Base-by-base conservation (phyloP, 441 rosid genomes). In the Metrosideros polymorpha region DNA sequence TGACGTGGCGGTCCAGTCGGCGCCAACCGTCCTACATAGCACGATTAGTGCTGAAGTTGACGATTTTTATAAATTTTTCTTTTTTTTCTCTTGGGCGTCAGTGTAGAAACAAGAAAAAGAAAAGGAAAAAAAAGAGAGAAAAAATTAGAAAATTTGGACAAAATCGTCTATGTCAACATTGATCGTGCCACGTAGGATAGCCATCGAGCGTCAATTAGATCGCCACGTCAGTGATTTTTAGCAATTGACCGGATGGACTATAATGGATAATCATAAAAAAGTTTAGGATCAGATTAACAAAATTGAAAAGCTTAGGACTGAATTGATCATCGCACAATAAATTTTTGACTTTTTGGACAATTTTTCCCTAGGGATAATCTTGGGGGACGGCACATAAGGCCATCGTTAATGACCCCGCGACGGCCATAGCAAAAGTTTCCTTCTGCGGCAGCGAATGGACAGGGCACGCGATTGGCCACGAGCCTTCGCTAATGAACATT, bases 171-270 rank as follows among this genome's bases (percentile, higher is more conserved):
- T 14, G 10, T 7, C 19, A 59, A 17, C 9, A 59, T 0, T 0
- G 4, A 0, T 3, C 0, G 0, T 3, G 22, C 1, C 32, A 59
- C 6, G 15, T 29, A 59, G 1, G 8, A 29, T 0, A 2, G 19
- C 0, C 0, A 5, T 0, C 15, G 15, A 4, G 15, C 15, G 15
- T 3, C 15, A 15, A 12, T 51, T 17, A 6, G 2, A 51, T 51
- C 7, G 3, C 4, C 1, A 32, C 1, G 0, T 63, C 0, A 2
- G 3, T 32, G 22, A 17, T 63, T 30, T 63, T 1, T 19, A 8
- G 0, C 4, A 63, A 32, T 63, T 63, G 30, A 32, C 6, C 0
- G 2, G 22, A 32, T 32, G 43, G 9, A 30, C 0, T 8, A 2
- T 2, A 63, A 63, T 30, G 22, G 25, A 32, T 32, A 63, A 63